A percentile compares a stretch with the other conserved stretches of the same genome.
Evolutionary conservation across 1,139 yeast genomes (phyloP).

Genomic region (Suhomyces coccinellae): DNA sequence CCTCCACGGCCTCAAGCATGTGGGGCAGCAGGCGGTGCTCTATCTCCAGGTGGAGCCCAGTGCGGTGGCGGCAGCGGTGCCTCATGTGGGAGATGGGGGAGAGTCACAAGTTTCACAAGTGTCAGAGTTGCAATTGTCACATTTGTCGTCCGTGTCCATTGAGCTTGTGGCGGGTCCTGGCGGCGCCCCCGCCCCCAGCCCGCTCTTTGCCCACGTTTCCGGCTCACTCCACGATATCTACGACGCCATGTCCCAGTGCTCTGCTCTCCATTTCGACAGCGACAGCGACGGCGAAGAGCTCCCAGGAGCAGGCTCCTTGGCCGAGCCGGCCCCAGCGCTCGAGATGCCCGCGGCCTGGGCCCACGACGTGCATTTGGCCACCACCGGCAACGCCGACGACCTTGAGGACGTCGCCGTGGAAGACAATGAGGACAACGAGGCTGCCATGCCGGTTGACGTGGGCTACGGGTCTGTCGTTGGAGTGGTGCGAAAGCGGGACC

Average conservation of each 20-base stretch:
- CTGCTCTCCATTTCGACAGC: constrained; percentile 38
- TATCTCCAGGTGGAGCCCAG: constrained; percentile 36
- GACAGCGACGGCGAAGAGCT: constrained; percentile 23
- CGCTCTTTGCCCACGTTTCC: constrained; percentile 14
- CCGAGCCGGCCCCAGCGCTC: constrained; percentile 14
- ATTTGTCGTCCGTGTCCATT: constrained; percentile 24
- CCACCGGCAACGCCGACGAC: constrained; percentile 43
- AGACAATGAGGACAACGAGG: constrained; percentile 21
- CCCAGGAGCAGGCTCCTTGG: not conserved
- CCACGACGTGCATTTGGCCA: constrained; percentile 19
- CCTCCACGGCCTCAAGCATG: constrained; percentile 38
- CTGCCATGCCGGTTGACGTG: constrained; percentile 49
- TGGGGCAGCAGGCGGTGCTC: constrained; percentile 17
- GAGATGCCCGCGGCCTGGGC: constrained; percentile 28
- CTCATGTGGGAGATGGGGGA: constrained; percentile 2
- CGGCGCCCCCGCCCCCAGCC: constrained; percentile 6
- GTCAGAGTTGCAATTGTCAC: too few relatives aligned
- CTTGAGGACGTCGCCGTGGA: constrained; percentile 23
- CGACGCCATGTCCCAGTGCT: constrained; percentile 39
- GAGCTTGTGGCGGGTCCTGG: constrained; percentile 12
- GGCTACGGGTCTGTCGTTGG: constrained; percentile 44
- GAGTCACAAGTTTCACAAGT: too few relatives aligned
- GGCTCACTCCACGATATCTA: constrained; percentile 26
- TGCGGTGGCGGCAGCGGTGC: constrained; percentile 17
- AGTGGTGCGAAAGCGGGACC: constrained; percentile 29